These are phyloP conservation scores for Ustilago cynodontis DNA, from an alignment of 1,284 basidiomycete species.

Conservation along the genomic window DNA sequence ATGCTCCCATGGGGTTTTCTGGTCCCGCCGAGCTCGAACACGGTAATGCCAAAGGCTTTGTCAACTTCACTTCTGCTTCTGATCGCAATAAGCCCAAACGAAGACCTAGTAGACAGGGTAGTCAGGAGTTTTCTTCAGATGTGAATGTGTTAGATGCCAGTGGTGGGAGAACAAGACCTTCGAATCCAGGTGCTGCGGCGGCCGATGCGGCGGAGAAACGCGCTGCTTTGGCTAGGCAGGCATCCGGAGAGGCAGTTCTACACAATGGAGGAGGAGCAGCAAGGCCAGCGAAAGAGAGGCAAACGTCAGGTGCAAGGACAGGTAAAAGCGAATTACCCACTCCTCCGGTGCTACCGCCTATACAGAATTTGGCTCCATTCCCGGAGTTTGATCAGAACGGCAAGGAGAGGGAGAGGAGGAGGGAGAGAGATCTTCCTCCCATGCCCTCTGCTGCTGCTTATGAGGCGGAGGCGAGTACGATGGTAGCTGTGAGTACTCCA, in stretches of 20 bases:
- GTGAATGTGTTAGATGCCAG: conserved; percentile 8
- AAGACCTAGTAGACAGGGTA: conserved; percentile 27
- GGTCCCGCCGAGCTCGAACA: conserved; percentile 44
- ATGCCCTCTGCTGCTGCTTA: conserved; percentile 30
- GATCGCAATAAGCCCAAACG: conserved; percentile 32
- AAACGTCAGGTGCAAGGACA: conserved; percentile 26
- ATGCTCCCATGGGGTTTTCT: conserved; percentile 36
- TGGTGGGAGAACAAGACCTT: conserved; percentile 17
- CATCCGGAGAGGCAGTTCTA: conserved; percentile 10
- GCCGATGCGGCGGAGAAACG: conserved; percentile 56
- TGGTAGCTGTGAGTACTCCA: conserved; percentile 32
- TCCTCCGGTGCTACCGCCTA: conserved; percentile 48
- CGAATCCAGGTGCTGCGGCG: conserved; percentile 41
- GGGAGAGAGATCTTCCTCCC: conserved; percentile 35
- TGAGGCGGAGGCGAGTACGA: conserved; percentile 12
- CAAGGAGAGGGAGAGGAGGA: conserved; percentile 16
- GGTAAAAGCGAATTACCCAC: conserved; percentile 39
- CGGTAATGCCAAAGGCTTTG: conserved; percentile 58
- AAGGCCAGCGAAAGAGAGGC: conserved; percentile 31
- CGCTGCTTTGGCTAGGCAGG: conserved; percentile 28
- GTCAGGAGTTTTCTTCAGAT: conserved; percentile 27
- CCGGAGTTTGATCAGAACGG: conserved; percentile 18
- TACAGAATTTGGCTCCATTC: conserved; percentile 55
- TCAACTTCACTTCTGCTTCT: conserved; percentile 57
- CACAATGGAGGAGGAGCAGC: conserved; percentile 14